Evolutionary conservation across 2,329 filamentous ascomycete species (phyloP).

Genomic region (Bipolaris zeicola): DNA sequence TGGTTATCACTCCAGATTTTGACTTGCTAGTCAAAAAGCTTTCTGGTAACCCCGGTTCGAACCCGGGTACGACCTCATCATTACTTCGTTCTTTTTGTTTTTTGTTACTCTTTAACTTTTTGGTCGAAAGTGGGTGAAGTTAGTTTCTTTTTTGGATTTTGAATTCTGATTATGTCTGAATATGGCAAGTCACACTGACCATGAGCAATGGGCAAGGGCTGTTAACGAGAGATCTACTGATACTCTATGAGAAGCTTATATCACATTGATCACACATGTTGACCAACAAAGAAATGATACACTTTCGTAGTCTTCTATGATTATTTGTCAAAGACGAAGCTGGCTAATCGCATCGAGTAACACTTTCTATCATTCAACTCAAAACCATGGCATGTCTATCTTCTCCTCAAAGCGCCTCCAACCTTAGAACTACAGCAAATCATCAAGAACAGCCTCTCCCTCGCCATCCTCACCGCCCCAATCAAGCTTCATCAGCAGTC

Average conservation of each 20-base stretch:
- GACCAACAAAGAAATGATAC: not conserved
- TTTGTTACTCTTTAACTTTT: too few species aligned
- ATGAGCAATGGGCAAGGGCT: too few species aligned
- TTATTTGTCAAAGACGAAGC: not conserved
- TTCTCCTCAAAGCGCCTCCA: too few species aligned
- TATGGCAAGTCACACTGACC: too few species aligned
- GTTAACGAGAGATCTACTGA: not conserved
- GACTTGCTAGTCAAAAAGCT: constrained; percentile 3
- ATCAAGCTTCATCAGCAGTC: constrained; percentile 89
- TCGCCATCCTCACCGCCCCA: constrained; percentile 52
- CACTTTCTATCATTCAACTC: too few species aligned
- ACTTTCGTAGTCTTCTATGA: too few species aligned
- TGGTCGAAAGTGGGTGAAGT: too few species aligned
- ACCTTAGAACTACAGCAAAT: constrained; percentile 16
- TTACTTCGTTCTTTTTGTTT: too few species aligned
- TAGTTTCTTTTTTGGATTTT: too few species aligned
- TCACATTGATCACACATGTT: not conserved
- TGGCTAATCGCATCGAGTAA: not conserved
- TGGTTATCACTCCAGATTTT: constrained; percentile 23
- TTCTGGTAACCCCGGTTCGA: constrained; percentile 19
- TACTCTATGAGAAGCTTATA: not conserved
- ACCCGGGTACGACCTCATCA: too few species aligned
- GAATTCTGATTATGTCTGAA: too few species aligned
- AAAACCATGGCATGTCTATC: not conserved
- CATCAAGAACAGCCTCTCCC: constrained; percentile 23